Base-by-base conservation (phyloP, 208 protist genomes). In the Wallacemonas sp. region DNA sequence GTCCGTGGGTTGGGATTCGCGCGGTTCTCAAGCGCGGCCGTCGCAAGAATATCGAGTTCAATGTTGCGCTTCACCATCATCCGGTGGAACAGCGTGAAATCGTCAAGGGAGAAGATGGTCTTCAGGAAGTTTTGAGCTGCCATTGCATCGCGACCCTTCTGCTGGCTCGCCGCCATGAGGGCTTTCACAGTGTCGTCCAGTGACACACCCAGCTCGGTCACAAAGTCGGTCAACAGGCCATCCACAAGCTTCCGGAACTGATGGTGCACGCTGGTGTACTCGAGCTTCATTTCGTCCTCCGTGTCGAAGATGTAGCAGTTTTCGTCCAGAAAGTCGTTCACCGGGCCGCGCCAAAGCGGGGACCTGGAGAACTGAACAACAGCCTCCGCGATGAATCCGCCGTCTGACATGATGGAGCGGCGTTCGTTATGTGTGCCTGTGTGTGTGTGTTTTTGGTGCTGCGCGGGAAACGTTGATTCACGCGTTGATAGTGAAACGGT, bases 41-140 rank as follows among this genome's bases (percentile, higher is more conserved):
- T 75, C 22, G 94, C 87, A 2, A 96, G 67, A 56, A 96, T 84
- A 56, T 98, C 90, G 0, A 97, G 77, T 75, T 97, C 84, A 62
- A 96, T 72, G 70, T 97, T 97, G 41, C 92, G 82, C 74, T 80
- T 82, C 70, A 88, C 72, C 94, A 98, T 98, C 80, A 96, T 88
- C 6, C 81, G 75, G 63, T 95, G 78, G 60, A 98, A 98, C n/a
- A 68, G 75, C 27, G 41, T 47, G 65, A 97, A 98, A 75, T 97
- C 90, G 46, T 98, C 92, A 17, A 90, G 67, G 42, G 70, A 81
- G 62, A 88, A 84, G 41, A 98, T 82, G 59, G 88, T 78, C 39
- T 83, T 79, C 17, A 95, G 44, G 47, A 96, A 71, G 39, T 70
- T 55, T n/a, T 83, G 72, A 0, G 77, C 70, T 0, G 77, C 70